Percentiles rank a stretch among this genome's conserved stretches.
phyloP scores from a whole-genome alignment of 2,329 filamentous ascomycete species.

The Aspergillus neoniger region DNA sequence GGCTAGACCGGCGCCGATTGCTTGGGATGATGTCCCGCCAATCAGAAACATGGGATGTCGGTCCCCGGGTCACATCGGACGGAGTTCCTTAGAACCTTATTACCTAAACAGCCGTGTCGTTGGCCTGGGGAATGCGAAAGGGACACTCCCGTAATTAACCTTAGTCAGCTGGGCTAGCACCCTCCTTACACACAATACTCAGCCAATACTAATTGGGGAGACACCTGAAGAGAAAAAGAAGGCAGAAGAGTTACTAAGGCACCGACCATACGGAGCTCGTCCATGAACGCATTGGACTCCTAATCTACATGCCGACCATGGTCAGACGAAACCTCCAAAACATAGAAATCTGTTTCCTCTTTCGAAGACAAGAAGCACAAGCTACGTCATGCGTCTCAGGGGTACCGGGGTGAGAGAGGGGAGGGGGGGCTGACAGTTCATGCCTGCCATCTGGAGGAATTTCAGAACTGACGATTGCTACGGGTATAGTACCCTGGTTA shows the following conservation, averaged over 20 bases:
- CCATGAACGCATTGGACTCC: background rate
- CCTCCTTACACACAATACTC: background rate
- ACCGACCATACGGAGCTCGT: background rate
- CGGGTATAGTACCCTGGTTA: background rate
- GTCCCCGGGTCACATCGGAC: conserved; percentile 9
- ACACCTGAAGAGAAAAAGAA: background rate
- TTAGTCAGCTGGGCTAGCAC: conserved; percentile 1
- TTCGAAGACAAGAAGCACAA: background rate
- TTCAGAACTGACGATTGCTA: background rate
- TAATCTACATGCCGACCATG: background rate
- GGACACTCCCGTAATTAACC: background rate
- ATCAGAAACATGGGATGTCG: conserved; percentile 8
- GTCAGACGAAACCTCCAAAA: background rate
- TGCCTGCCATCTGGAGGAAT: conserved; percentile 1
- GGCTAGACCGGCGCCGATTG: conserved; percentile 10
- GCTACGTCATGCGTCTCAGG: conserved; percentile 4
- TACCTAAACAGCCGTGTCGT: conserved; percentile 11
- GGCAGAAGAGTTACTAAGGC: background rate
- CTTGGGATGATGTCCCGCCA: conserved; percentile 11
- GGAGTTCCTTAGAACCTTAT: conserved; percentile 18
- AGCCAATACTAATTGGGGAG: background rate
- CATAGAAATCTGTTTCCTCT: background rate
- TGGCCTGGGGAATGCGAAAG: conserved; percentile 1
- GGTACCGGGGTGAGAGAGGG: background rate
- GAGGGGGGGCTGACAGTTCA: background rate